These are phyloP conservation scores for Colletotrichum lupini DNA, from an alignment of 2,329 filamentous ascomycete genomes.

Conservation along the genomic window DNA sequence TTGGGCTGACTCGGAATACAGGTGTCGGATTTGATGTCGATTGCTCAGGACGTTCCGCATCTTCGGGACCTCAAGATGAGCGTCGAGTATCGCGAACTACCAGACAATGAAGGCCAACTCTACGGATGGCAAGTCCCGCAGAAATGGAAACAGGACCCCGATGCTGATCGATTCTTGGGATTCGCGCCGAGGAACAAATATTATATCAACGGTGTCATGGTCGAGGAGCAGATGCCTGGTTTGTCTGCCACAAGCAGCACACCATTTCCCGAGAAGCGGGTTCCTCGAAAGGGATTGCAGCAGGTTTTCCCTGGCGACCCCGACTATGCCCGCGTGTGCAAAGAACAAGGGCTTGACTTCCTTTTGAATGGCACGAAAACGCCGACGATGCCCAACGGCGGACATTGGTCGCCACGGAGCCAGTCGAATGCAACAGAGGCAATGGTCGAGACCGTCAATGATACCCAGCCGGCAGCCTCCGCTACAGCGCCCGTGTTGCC, in stretches of 20 bases:
- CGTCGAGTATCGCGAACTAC: conserved; percentile 69
- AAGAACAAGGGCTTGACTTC: conserved; percentile 68
- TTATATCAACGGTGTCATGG: conserved; percentile 66
- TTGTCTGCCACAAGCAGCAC: conserved; percentile 60
- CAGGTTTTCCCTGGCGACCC: conserved; percentile 66
- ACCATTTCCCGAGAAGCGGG: conserved; percentile 65
- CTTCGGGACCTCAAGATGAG: conserved; percentile 65
- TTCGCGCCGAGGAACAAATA: conserved; percentile 69
- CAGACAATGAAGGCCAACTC: conserved; percentile 60
- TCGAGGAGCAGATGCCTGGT: conserved; percentile 62
- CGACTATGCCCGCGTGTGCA: conserved; percentile 65
- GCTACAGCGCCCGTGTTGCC: background rate
- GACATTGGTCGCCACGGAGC: conserved; percentile 59
- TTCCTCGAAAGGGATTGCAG: conserved; percentile 65
- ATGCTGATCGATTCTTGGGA: conserved; percentile 59
- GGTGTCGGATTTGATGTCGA: conserved; percentile 71
- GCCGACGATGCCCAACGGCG: conserved; percentile 57
- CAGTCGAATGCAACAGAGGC: conserved; percentile 38
- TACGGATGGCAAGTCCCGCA: conserved; percentile 53
- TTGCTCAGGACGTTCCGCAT: conserved; percentile 68
- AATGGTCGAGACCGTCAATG: conserved; percentile 22
- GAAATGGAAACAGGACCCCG: conserved; percentile 71
- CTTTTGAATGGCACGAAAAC: conserved; percentile 59
- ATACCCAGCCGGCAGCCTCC: conserved; percentile 4
- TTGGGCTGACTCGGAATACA: conserved; percentile 43